Percentiles rank a stretch among this genome's conserved stretches.
These are phyloP conservation scores for Cephalotrichum gorgonifer DNA, from an alignment of 2,329 filamentous ascomycete species.

Conservation along the genomic window DNA sequence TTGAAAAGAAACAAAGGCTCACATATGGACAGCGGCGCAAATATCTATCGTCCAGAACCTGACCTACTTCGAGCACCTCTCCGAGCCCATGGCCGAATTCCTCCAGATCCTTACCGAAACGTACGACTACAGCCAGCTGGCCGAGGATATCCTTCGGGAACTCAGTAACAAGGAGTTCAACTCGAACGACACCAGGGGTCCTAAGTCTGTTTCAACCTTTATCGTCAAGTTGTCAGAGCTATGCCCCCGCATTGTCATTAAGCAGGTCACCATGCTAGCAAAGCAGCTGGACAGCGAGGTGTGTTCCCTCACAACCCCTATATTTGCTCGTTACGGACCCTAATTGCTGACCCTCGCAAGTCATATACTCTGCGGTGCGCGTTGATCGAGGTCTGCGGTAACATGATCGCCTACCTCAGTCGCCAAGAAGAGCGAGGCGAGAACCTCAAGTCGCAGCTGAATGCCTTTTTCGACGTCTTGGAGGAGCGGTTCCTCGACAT, in stretches of 20 bases:
- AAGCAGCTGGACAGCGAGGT: slow-evolving; percentile 94
- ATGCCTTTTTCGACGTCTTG: slow-evolving; percentile 92
- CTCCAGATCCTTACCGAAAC: slow-evolving; percentile 91
- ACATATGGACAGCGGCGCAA: slow-evolving; percentile 62
- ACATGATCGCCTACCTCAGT: slow-evolving; percentile 83
- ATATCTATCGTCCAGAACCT: slow-evolving; percentile 96
- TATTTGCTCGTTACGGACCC: background rate
- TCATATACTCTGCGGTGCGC: slow-evolving; percentile 91
- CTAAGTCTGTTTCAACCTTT: slow-evolving; percentile 92
- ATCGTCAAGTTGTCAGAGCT: slow-evolving; percentile 89
- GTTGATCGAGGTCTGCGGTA: slow-evolving; percentile 93
- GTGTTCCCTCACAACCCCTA: slow-evolving; percentile 10
- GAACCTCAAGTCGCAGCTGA: slow-evolving; percentile 88
- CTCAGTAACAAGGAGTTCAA: slow-evolving; percentile 98
- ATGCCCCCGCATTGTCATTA: slow-evolving; percentile 83
- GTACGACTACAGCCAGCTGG: slow-evolving; percentile 93
- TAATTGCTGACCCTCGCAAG: slow-evolving; percentile 22
- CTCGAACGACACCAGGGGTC: slow-evolving; percentile 87
- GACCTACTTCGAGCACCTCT: slow-evolving; percentile 97
- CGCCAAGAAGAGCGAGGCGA: slow-evolving; percentile 86
- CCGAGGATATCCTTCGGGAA: slow-evolving; percentile 87
- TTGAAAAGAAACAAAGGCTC: slow-evolving; percentile 13
- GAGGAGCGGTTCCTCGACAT: slow-evolving; percentile 94
- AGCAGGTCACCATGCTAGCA: slow-evolving; percentile 90
- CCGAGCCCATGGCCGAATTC: slow-evolving; percentile 98